Percentiles rank a stretch among this genome's conserved stretches.
These are phyloP conservation scores for Sideroxylon spinosum DNA, from an alignment of 179 eudicot species.

Conservation along the genomic window DNA sequence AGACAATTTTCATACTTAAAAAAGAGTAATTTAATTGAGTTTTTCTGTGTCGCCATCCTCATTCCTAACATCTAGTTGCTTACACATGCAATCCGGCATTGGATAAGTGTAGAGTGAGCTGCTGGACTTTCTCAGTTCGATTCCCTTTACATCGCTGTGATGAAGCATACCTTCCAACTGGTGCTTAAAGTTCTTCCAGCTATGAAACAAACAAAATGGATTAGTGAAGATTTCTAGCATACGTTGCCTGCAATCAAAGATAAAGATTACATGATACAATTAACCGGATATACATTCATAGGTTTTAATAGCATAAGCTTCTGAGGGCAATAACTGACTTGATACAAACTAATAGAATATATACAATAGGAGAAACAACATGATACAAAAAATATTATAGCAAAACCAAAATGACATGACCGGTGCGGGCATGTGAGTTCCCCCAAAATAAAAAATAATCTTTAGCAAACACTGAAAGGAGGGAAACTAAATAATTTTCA, in stretches of 20 bases:
- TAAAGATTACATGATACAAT: background rate
- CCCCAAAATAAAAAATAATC: background rate
- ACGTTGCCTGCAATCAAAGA: background rate
- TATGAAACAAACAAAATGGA: conserved; percentile 25
- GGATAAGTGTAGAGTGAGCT: conserved; percentile 85
- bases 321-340: too few species aligned
- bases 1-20: background rate
- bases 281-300: background rate
- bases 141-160: conserved; percentile 81
- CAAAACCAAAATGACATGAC: too few species aligned
- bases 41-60: conserved; percentile 29
- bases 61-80: conserved; percentile 28
- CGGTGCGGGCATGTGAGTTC: background rate
- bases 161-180: conserved; percentile 87
- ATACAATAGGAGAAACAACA: too few species aligned
- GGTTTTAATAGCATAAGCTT: too few species aligned
- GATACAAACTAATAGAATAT: too few species aligned
- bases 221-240: background rate
- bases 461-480: too few species aligned
- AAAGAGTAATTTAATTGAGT: background rate
- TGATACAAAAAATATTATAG: too few species aligned
- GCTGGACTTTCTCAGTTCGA: conserved; percentile 66
- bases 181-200: conserved; percentile 72
- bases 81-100: conserved; percentile 98
- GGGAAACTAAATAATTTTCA: background rate